Base-by-base conservation (phyloP, 2,329 filamentous ascomycete genomes). In the Dichotomopilus funicola region DNA sequence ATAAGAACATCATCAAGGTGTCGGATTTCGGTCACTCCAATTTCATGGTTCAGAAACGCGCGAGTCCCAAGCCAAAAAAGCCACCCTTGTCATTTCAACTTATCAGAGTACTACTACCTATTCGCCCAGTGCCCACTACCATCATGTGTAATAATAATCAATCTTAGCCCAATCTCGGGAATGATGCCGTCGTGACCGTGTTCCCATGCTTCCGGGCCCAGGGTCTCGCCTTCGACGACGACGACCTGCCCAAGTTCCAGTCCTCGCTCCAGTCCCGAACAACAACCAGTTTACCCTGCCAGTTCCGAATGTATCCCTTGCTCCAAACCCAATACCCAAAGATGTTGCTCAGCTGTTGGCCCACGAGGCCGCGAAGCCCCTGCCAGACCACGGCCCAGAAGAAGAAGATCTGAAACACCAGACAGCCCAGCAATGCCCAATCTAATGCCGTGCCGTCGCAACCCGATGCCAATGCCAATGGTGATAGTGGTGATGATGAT, bases 321-420 rank as follows among this genome's bases (percentile, higher is more conserved):
- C 36, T 42, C 55, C 51, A 51, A 53, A 47, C 41, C 40, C 47
- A 49, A 13, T 38, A 47, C 38, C 55, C 42, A 53, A 50, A 37
- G 41, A 53, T 40, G 40, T 49, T 43, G 51, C 45, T 36, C 41
- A 49, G 33, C 6, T 36, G 38, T 41, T 46, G 33, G 31, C 44
- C 44, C 19, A 13, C 31, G 35, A 55, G 54, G 42, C 51, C 27
- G 27, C 40, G 41, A 44, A 59, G 41, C 47, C 41, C 47, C 19
- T 54, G 62, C 51, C 53, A 51, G 45, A 59, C 50, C 10, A 62
- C 54, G 1, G 58, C 43, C 54, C 55, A 59, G 34, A 64, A 57
- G 43, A 64, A 63, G 31, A 55, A 59, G 4, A 58, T 12, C 49
- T 64, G 61, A 54, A 63, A 63, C 27, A 54, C 47, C 46, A 64